phyloP scores from a whole-genome alignment of 2,329 filamentous ascomycete species.

The Diaporthe amygdali region DNA sequence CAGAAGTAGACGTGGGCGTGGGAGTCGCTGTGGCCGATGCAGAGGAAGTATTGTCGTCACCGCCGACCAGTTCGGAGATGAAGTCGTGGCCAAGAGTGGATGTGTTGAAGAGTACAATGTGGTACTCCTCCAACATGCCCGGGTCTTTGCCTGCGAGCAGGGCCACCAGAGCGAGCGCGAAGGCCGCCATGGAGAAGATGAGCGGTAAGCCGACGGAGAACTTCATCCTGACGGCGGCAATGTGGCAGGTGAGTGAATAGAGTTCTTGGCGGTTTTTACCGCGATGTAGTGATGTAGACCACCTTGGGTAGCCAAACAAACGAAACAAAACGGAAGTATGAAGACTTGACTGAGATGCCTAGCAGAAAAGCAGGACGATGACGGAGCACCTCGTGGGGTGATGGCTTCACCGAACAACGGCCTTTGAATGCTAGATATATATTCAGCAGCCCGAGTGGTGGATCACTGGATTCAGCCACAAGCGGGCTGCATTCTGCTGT shows the following conservation, averaged over 20 bases:
- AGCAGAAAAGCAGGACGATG: background rate
- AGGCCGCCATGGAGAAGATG: constrained; percentile 39
- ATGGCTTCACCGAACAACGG: background rate
- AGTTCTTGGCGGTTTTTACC: background rate
- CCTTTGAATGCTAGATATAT: background rate
- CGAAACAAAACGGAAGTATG: too few species aligned
- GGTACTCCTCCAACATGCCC: constrained; percentile 42
- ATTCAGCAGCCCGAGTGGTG: background rate
- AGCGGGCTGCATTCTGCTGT: background rate
- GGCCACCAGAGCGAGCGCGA: constrained; percentile 42
- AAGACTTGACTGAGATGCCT: background rate
- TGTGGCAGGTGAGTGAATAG: background rate
- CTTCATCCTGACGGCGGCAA: constrained; percentile 18
- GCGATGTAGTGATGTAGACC: background rate
- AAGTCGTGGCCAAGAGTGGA: constrained; percentile 46
- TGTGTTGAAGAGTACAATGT: constrained; percentile 48
- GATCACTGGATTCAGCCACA: background rate
- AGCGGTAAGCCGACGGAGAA: constrained; percentile 33
- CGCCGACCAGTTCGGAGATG: constrained; percentile 30
- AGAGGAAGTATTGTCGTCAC: constrained; percentile 25
- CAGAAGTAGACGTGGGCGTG: constrained; percentile 24
- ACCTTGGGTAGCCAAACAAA: background rate
- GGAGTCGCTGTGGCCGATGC: constrained; percentile 31
- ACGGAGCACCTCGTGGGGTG: background rate
- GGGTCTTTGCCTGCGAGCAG: constrained; percentile 44